Evolutionary conservation across 805 yeast genomes (phyloP), one percentile per base, ranked within the genome.

Genomic region (Saturnispora diversa): DNA sequence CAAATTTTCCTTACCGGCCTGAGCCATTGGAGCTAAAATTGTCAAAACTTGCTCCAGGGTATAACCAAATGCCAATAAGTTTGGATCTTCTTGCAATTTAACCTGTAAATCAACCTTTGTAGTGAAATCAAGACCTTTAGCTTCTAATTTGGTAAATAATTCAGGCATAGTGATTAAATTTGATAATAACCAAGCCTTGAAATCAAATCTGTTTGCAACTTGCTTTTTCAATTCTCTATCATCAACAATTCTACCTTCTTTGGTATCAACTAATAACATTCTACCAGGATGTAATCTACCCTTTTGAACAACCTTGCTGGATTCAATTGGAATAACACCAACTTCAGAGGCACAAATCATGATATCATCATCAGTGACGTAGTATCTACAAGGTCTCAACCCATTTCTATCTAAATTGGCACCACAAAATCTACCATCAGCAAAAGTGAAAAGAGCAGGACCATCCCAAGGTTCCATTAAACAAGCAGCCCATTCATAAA

Each of bases 381-480:
- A 92, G 70, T 85, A 90, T 60, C 98, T 85, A 70, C 98, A 92
- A 27, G 98, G 98, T 68, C 98, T 82, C 57, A 90, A 74, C 48
- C 98, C 98, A 60, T 92, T 90, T 67, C 98, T 78, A 66, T 90
- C 98, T 50, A 92, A 74, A 62, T 88, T 88, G 37, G 98, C 98
- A 70, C 98, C 98, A 66, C 96, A 86, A 73, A 85, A 90, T 54
- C 97, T 75, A 52, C 95, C 97, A 63, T 90, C 97, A 27, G 97
- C 90, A 63, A 90, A 92, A 23, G 95, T 87, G 69, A 90, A 84
- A 51, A 92, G 68, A 26, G 97, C 97, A 15, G 98, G 98, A 50
- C 98, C 98, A 66, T 90, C 98, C 98, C 98, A 90, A 7, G 97
- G 97, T 68, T 90, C 98, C 96, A 92, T 92, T 50, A 90, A 67